Base-by-base conservation (phyloP, 2,329 filamentous ascomycete genomes). In the Penicillium psychrosexuale region DNA sequence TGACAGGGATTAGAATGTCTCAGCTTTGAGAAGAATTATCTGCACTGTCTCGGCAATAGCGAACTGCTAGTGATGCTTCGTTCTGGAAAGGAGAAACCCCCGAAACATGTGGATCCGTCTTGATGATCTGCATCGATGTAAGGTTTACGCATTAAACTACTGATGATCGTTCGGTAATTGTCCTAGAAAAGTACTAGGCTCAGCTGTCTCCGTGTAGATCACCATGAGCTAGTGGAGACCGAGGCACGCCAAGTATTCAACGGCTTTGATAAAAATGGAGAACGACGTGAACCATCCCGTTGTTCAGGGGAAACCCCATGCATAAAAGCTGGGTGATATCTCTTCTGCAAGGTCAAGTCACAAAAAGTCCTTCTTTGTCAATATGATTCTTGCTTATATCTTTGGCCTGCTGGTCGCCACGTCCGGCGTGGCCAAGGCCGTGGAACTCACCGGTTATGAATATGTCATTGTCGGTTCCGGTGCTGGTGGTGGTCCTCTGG, bases 391-490 rank as follows among this genome's bases (percentile, higher is more conserved):
- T 38, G 28, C 45, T 17, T 37, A 47, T n/a, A 37, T 47, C 15
- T 47, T 47, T 28, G 45, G 45, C 45, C 45, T 47, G 33, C 33
- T 39, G 37, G 37, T 39, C 3, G 19, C 37, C 12, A 39, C 37
- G 11, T 39, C 37, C 37, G 37, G 37, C 19, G 12, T 39, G 37
- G 52, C 43, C 22, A 47, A 49, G 28, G 64, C 67, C 17, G 60
- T 66, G 19, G 53, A 66, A 12, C 58, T 68, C 53, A 62, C 64
- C 9, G 66, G 60, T 12, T 67, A 77, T 47, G 69, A 75, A 31
- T 72, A 78, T 68, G 73, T 74, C 9, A 61, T 73, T 6, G 70
- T 74, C 8, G 72, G 72, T 17, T 71, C 69, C 7, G 72, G 72
- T 17, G 68, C 71, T 31, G 72, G 72, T 17, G 72, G 72, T 40